Evolutionary conservation across 2,329 filamentous ascomycete genomes (phyloP).

Genomic region (Hypoxylon sp.): DNA sequence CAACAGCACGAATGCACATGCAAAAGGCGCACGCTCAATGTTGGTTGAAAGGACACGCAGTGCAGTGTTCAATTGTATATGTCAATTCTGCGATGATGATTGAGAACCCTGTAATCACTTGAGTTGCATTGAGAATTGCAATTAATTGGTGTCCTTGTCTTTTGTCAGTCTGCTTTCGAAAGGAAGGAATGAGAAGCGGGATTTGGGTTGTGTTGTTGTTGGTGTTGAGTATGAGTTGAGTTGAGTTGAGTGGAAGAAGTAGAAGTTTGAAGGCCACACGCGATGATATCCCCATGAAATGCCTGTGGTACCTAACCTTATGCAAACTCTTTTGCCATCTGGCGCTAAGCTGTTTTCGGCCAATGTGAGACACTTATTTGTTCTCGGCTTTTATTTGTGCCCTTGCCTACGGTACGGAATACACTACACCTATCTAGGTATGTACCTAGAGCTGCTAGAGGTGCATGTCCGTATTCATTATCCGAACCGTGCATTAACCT

Average conservation of each 20-base stretch:
- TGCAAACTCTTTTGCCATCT: constrained; percentile 20
- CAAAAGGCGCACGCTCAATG: constrained; percentile 3
- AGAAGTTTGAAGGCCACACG: neutral
- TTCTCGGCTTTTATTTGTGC: constrained; percentile 30
- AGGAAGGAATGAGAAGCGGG: neutral
- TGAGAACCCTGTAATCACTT: neutral
- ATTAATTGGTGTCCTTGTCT: neutral
- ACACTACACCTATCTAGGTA: no score
- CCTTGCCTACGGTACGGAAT: neutral
- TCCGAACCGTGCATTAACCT: neutral
- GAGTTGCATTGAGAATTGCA: neutral
- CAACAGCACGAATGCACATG: constrained; percentile 7
- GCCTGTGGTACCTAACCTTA: constrained; percentile 4
- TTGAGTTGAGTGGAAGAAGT: neutral
- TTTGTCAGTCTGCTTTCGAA: constrained; percentile 4
- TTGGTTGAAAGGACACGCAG: constrained; percentile 5
- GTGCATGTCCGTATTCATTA: no score
- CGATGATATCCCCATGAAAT: constrained; percentile 5
- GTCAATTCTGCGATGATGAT: constrained; percentile 8
- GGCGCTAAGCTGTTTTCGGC: constrained; percentile 24
- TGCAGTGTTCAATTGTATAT: constrained; percentile 1
- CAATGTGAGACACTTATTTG: constrained; percentile 25
- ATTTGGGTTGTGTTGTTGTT: neutral
- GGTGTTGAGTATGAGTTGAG: neutral
- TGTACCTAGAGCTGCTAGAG: no score